Evolutionary conservation across 176 grass and related monocot genomes (phyloP).

Genomic region (Carex kokanica): DNA sequence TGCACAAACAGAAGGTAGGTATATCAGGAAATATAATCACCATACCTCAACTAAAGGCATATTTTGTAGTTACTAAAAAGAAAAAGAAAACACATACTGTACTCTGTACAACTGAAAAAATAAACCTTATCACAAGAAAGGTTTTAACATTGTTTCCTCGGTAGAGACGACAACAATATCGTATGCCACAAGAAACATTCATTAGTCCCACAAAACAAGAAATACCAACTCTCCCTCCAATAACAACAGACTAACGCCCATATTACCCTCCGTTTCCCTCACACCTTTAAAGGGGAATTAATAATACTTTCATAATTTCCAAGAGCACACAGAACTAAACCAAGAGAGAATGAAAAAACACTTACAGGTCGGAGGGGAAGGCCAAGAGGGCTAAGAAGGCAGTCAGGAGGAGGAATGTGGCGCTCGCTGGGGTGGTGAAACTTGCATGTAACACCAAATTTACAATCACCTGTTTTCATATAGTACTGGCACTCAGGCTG

Average conservation of each 20-base stretch:
- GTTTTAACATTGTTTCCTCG: background rate
- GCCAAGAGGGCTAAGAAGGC: conserved; percentile 81
- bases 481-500: conserved; percentile 98
- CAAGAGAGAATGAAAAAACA: conserved; percentile 11
- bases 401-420: conserved; percentile 65
- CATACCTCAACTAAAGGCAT: background rate
- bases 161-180: background rate
- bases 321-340: background rate
- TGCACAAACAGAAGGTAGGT: background rate
- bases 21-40: background rate
- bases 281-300: background rate
- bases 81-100: background rate
- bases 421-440: conserved; percentile 94
- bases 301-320: background rate
- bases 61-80: background rate
- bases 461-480: conserved; percentile 99
- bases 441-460: conserved; percentile 93
- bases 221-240: conserved; percentile 7
- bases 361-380: conserved; percentile 92
- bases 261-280: background rate
- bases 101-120: background rate
- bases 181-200: background rate
- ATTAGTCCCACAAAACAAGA: background rate
- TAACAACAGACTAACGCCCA: background rate
- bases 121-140: background rate